These are phyloP conservation scores for Coniella vitis DNA, from an alignment of 2,329 filamentous ascomycete species.

Conservation along the genomic window DNA sequence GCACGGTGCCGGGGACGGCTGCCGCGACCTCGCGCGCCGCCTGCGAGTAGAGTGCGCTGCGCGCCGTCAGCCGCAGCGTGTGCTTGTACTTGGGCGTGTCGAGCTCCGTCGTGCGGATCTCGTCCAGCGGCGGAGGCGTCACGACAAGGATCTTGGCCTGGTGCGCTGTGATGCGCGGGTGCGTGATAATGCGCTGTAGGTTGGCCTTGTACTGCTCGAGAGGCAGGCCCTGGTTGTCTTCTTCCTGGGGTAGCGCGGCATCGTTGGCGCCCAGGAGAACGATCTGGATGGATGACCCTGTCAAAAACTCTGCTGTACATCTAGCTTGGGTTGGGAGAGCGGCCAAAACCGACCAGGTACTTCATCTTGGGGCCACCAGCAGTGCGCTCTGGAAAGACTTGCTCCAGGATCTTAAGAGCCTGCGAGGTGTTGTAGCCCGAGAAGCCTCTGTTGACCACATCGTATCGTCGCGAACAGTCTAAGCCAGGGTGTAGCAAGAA, in stretches of 20 bases:
- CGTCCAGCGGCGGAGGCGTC: constrained; percentile 76
- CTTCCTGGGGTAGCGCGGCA: constrained; percentile 58
- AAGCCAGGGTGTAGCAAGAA: background rate
- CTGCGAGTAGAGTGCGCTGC: constrained; percentile 51
- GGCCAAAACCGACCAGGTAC: constrained; percentile 50
- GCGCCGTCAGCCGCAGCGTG: constrained; percentile 35
- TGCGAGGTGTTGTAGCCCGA: constrained; percentile 80
- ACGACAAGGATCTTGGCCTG: constrained; percentile 68
- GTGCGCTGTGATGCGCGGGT: constrained; percentile 64
- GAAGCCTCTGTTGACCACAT: constrained; percentile 84
- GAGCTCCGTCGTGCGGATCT: constrained; percentile 53
- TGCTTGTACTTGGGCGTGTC: constrained; percentile 29
- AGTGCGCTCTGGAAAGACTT: constrained; percentile 63
- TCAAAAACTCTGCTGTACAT: constrained; percentile 18
- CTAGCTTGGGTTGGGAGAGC: no score
- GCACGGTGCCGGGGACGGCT: constrained; percentile 56
- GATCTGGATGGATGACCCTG: constrained; percentile 39
- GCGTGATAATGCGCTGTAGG: constrained; percentile 62
- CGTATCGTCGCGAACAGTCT: constrained; percentile 72
- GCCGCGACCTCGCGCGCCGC: constrained; percentile 60
- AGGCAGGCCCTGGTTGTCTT: constrained; percentile 67
- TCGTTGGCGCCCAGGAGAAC: constrained; percentile 90
- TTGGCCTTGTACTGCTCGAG: constrained; percentile 71
- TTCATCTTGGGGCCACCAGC: constrained; percentile 52
- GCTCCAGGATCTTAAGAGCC: constrained; percentile 59